Evolutionary conservation across 208 protist species (phyloP), one percentile per base, ranked within the genome.

Genomic region (Blastocrithidia nonstop): DNA sequence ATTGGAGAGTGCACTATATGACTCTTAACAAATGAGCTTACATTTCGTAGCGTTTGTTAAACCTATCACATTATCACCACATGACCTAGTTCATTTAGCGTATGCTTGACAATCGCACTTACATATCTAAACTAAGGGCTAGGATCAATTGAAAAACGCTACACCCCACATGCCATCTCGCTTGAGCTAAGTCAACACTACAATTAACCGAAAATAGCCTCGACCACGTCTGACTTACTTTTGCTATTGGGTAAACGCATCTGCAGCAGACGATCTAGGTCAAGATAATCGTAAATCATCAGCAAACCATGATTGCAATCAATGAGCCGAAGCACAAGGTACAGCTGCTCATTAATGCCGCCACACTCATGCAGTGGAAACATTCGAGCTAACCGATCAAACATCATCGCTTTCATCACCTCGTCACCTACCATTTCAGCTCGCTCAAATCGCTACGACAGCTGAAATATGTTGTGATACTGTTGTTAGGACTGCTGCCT

Each of bases 361-460:
- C 59, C 61, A n/a, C 57, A 61, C 37, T 81, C 71, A 35, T 57
- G 32, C 17, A 50, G 25, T 4, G 82, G 77, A 40, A 92, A 88
- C 13, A 88, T 21, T 15, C 38, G 45, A 23, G 45, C 38, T 26
- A 93, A 19, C 19, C 83, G 71, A 29, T 93, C 78, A 20, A 46
- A 45, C 9, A 81, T 51, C 20, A 82, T 39, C 7, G 48, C 37
- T 40, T 93, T 93, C 9, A 88, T 55, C 25, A 87, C 48, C 19
- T 66, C 71, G 41, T 93, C 83, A 9, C 83, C 83, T 40, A 88
- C 65, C 75, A 86, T 82, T 50, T 93, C 83, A 26, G 50, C 66
- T 0, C 75, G 65, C 61, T 93, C 69, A 50, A 93, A 93, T 4
- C 55, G 45, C 8, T 57, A 52, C 7, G 61, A 64, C 29, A 60